Percentiles rank a stretch among this genome's conserved stretches.
Evolutionary conservation across 2,329 filamentous ascomycete species (phyloP).

Genomic region (Penicillium sclerotiorum): DNA sequence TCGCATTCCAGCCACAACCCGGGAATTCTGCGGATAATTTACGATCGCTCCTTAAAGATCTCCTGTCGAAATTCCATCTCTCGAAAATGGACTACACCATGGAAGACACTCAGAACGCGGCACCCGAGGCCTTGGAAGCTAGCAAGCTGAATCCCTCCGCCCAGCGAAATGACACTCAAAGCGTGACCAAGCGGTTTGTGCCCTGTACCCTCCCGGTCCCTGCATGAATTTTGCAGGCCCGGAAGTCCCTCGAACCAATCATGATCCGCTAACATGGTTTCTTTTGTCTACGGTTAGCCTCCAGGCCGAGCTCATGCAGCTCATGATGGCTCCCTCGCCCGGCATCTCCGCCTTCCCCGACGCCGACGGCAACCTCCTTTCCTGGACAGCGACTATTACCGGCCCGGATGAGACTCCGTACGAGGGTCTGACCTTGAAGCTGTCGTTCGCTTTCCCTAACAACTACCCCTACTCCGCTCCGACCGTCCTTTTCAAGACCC

Average conservation of each 20-base stretch:
- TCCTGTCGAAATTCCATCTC: neutral
- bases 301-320: constrained; percentile 96
- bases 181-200: constrained; percentile 74
- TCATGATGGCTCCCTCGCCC: constrained; percentile 93
- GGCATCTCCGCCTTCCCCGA: constrained; percentile 95
- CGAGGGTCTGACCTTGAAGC: constrained; percentile 83
- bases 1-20: constrained; percentile 23
- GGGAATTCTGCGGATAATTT: constrained; percentile 17
- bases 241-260: neutral
- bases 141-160: constrained; percentile 61
- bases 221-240: neutral
- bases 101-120: constrained; percentile 69
- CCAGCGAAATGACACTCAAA: constrained; percentile 67
- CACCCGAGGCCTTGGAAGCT: constrained; percentile 63
- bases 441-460: constrained; percentile 83
- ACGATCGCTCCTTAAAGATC: constrained; percentile 9
- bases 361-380: constrained; percentile 83
- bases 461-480: constrained; percentile 94
- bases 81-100: constrained; percentile 56
- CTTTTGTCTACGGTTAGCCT: constrained; percentile 59
- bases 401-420: constrained; percentile 93
- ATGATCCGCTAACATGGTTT: constrained; percentile 1
- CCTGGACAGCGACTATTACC: constrained; percentile 91
- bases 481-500: constrained; percentile 94
- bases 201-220: neutral